A percentile compares a stretch with the other conserved stretches of the same genome.
Conservation (phyloP, 2,329 filamentous ascomycete species). For the Hysterium pulicare region DNA sequence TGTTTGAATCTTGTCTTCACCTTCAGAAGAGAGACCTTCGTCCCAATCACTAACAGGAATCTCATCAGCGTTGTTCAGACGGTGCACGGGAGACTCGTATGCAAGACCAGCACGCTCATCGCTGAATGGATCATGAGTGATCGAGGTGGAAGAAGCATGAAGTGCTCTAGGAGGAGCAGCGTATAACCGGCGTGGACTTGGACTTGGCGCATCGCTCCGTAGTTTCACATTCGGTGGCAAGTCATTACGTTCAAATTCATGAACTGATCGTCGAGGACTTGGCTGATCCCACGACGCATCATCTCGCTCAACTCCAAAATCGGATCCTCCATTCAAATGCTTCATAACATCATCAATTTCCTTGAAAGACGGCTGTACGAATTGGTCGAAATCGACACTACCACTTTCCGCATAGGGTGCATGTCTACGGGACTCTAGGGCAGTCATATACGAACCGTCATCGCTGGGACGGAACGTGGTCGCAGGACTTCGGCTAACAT, state of each 20-base stretch:
- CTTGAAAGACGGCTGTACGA: constrained; percentile 58
- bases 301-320: constrained; percentile 68
- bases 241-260: constrained; percentile 29
- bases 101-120: constrained; percentile 58
- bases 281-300: constrained; percentile 42
- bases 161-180: constrained; percentile 12
- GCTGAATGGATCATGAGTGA: constrained; percentile 56
- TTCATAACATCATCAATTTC: constrained; percentile 94
- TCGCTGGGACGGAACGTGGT: constrained; percentile 40
- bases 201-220: constrained; percentile 70
- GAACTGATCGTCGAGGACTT: constrained; percentile 30
- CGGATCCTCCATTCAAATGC: constrained; percentile 72
- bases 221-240: constrained; percentile 41
- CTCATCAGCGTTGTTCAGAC: constrained; percentile 61
- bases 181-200: constrained; percentile 59
- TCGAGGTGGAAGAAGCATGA: constrained; percentile 33
- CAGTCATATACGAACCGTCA: constrained; percentile 38
- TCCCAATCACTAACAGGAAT: constrained; percentile 88
- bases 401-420: constrained; percentile 35
- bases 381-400: constrained; percentile 32
- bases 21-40: constrained; percentile 71
- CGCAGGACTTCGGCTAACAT: constrained; percentile 34
- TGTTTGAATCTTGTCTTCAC: constrained; percentile 73
- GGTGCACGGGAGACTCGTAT: constrained; percentile 57
- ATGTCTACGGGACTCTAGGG: constrained; percentile 31